phyloP scores from a whole-genome alignment of 345 rosid species.

The Citrus unshiu region DNA sequence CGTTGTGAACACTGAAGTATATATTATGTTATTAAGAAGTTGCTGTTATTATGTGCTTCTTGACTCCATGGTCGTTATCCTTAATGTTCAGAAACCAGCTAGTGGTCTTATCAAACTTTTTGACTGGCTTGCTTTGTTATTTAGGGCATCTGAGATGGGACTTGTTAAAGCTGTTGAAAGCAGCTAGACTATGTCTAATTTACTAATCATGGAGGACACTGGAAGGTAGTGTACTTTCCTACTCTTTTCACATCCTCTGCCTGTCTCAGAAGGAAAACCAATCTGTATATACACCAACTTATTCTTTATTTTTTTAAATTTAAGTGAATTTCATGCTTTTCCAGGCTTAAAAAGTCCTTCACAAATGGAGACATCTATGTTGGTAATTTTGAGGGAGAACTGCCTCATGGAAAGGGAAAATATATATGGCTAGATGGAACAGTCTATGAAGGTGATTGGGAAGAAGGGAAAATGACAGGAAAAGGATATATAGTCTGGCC shows the following conservation, averaged over 20 bases:
- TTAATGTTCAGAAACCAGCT: background rate
- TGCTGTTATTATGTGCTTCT: background rate
- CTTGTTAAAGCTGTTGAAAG: background rate
- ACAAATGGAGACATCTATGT: constrained; percentile 65
- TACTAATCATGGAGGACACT: constrained; percentile 16
- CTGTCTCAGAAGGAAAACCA: background rate
- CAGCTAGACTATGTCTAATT: constrained; percentile 3
- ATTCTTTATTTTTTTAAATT: background rate
- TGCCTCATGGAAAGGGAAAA: constrained; percentile 79
- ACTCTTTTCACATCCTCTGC: background rate
- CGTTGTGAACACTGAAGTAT: background rate
- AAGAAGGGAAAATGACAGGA: constrained; percentile 75
- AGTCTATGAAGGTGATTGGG: constrained; percentile 84
- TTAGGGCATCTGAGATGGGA: background rate
- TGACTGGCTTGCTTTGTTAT: background rate
- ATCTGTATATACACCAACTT: background rate
- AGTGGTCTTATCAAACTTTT: background rate
- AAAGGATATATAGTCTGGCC: constrained; percentile 71
- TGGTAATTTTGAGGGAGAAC: constrained; percentile 55
- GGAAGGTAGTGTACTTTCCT: constrained; percentile 17
- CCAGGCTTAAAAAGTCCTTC: constrained; percentile 48
- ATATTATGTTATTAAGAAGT: background rate
- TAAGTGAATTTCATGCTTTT: constrained; percentile 5
- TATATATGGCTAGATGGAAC: constrained; percentile 74
- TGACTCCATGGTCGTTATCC: background rate